phyloP scores from a whole-genome alignment of 2,329 filamentous ascomycete species.

The Tricladium varicosporioides region DNA sequence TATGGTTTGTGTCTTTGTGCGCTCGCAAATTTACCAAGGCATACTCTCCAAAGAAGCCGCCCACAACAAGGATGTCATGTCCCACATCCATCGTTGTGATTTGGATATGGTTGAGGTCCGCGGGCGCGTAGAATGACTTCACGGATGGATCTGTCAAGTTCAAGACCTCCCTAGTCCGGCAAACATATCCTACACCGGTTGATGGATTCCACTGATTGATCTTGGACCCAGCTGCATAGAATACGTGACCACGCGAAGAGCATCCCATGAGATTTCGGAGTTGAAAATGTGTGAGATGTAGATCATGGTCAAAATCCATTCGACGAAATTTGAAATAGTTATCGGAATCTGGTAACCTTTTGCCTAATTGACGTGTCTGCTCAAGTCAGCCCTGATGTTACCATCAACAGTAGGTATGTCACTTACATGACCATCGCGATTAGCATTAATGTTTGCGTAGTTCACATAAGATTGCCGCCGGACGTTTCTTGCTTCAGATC shows the following conservation, averaged over 20 bases:
- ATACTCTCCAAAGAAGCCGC: slow-evolving; percentile 40
- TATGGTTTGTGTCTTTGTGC: slow-evolving; percentile 30
- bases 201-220: slow-evolving; percentile 53
- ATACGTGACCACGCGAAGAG: slow-evolving; percentile 53
- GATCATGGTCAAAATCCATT: slow-evolving; percentile 53
- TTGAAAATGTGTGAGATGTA: slow-evolving; percentile 63
- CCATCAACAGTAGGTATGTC: neutral
- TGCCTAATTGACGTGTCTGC: slow-evolving; percentile 20
- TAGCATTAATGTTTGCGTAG: slow-evolving; percentile 51
- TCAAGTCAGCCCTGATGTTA: neutral
- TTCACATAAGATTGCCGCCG: slow-evolving; percentile 53
- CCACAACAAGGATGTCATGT: slow-evolving; percentile 38
- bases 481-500: slow-evolving; percentile 46
- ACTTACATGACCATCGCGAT: slow-evolving; percentile 50
- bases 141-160: slow-evolving; percentile 29
- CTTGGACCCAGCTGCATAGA: slow-evolving; percentile 51
- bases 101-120: slow-evolving; percentile 21
- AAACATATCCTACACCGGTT: slow-evolving; percentile 37
- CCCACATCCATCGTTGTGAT: slow-evolving; percentile 35
- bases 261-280: slow-evolving; percentile 61
- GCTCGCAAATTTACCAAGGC: slow-evolving; percentile 35
- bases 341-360: slow-evolving; percentile 25
- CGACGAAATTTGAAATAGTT: slow-evolving; percentile 56
- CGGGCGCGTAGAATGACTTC: slow-evolving; percentile 22
- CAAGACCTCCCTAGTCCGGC: slow-evolving; percentile 21